Evolutionary conservation across 495 filamentous ascomycete genomes (phyloP).

Genomic region (Aspergillus mulundensis): DNA sequence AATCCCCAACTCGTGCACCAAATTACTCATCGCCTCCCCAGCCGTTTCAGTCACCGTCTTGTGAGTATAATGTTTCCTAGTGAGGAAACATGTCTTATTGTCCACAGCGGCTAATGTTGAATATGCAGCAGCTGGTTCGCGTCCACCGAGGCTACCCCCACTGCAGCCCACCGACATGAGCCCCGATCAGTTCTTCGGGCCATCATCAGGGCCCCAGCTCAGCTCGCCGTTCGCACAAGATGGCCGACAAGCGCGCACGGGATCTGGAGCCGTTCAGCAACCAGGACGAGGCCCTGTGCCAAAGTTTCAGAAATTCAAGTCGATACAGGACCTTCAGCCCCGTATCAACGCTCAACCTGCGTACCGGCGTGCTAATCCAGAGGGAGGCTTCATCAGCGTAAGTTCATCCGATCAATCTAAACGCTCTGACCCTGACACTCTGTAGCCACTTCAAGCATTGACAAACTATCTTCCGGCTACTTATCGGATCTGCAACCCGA

Average conservation of each 20-base stretch:
- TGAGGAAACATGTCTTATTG: background rate
- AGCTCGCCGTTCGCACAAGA: slow-evolving; percentile 70
- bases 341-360: slow-evolving; percentile 82
- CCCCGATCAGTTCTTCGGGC: slow-evolving; percentile 64
- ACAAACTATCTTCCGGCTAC: slow-evolving; percentile 91
- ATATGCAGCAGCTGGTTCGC: slow-evolving; percentile 30
- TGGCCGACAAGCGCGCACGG: slow-evolving; percentile 63
- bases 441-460: slow-evolving; percentile 88
- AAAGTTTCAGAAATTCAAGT: slow-evolving; percentile 74
- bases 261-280: slow-evolving; percentile 37
- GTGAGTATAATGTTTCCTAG: slow-evolving; percentile 34
- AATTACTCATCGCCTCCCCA: slow-evolving; percentile 61
- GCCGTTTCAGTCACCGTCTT: slow-evolving; percentile 59
- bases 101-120: background rate
- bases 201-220: slow-evolving; percentile 62
- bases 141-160: slow-evolving; percentile 57
- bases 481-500: slow-evolving; percentile 97
- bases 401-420: slow-evolving; percentile 30
- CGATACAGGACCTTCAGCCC: slow-evolving; percentile 70
- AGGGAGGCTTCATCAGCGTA: slow-evolving; percentile 98
- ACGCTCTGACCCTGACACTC: slow-evolving; percentile 11
- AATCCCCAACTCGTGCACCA: slow-evolving; percentile 55
- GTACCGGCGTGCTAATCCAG: slow-evolving; percentile 89
- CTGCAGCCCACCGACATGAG: slow-evolving; percentile 62
- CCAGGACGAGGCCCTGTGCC: slow-evolving; percentile 72